Base-by-base conservation (phyloP, 2,329 filamentous ascomycete species). In the Elsinoe batatas region DNA sequence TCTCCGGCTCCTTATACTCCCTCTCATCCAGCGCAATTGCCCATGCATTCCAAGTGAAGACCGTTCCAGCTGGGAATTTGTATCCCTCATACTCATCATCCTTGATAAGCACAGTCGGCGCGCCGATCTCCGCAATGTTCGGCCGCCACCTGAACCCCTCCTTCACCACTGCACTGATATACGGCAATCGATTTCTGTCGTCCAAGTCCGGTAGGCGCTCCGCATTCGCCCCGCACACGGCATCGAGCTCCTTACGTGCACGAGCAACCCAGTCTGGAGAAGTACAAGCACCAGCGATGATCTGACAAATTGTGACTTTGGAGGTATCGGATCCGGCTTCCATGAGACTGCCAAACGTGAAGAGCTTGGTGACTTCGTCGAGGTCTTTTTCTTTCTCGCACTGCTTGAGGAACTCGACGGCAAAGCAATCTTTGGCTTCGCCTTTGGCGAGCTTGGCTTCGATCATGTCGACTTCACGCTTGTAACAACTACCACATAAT, bases 41-140 rank as follows among this genome's bases (percentile, higher is more conserved):
- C 62, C 59, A 65, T 3, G 53, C 53, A 44, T 55, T 55, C 53
- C 53, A 55, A 5, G 53, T 55, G 18, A 55, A 55, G 3, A 55
- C 42, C 11, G 55, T 57, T 13, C 46, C 46, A 11, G 17, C 36
- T 2, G 55, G 55, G 44, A 57, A 53, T 11, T 46, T 57, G 17
- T 69, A 70, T 12, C 71, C 73, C 44, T 70, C 67, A 46, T 71
- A 65, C 58, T 60, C 64, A 53, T 72, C 70, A 50, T 76, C 72
- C 64, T 62, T 54, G 32, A 68, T 71, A 0, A 71, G 72, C 46
- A 71, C 69, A 53, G 77, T 74, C 0, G 74, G 72, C 0, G 65
- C 46, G 4, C 61, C 64, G 3, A 62, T 59, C 5, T 64, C 62
- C 6, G 57, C 50, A 15, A 68, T 63, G 17, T 44, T 55, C 30